Evolutionary conservation across 2,329 filamentous ascomycete genomes (phyloP).

Genomic region (Paradendryphiella salina): DNA sequence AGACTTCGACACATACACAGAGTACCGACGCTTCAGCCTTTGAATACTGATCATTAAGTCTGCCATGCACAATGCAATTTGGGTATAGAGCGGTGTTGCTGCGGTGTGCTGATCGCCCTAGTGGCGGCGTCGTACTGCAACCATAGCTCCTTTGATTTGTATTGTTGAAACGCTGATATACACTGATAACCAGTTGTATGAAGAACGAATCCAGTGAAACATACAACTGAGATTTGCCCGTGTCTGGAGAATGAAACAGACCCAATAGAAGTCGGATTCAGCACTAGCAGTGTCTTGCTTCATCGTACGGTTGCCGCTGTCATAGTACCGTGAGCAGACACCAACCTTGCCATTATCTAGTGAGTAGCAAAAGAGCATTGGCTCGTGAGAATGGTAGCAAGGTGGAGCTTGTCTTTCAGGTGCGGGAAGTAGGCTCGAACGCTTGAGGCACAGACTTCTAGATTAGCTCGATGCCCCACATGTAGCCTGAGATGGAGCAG

Average conservation of each 20-base stretch:
- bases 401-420: slow-evolving; percentile 9
- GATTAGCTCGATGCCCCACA: slow-evolving; percentile 7
- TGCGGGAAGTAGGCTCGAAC: slow-evolving; percentile 7
- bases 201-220: slow-evolving; percentile 2
- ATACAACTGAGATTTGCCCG: slow-evolving; percentile 4
- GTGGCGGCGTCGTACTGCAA: slow-evolving; percentile 8
- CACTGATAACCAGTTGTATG: not conserved
- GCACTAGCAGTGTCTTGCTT: slow-evolving; percentile 6
- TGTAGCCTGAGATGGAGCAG: not conserved
- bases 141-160: not conserved
- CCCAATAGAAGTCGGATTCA: slow-evolving; percentile 11
- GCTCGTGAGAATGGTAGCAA: not conserved
- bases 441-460: slow-evolving; percentile 17
- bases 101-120: slow-evolving; percentile 6
- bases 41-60: slow-evolving; percentile 5
- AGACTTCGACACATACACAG: not conserved
- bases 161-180: not conserved
- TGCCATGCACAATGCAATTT: slow-evolving; percentile 18
- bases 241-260: slow-evolving; percentile 12
- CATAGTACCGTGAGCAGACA: not conserved
- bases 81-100: slow-evolving; percentile 9
- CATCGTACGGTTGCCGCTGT: slow-evolving; percentile 4
- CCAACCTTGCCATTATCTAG: slow-evolving; percentile 3
- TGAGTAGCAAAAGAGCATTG: not conserved
- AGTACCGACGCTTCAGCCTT: slow-evolving; percentile 1